Evolutionary conservation across 116 monocot genomes (phyloP), one percentile per base, ranked within the genome.

Genomic region (Thalassia testudinum): DNA sequence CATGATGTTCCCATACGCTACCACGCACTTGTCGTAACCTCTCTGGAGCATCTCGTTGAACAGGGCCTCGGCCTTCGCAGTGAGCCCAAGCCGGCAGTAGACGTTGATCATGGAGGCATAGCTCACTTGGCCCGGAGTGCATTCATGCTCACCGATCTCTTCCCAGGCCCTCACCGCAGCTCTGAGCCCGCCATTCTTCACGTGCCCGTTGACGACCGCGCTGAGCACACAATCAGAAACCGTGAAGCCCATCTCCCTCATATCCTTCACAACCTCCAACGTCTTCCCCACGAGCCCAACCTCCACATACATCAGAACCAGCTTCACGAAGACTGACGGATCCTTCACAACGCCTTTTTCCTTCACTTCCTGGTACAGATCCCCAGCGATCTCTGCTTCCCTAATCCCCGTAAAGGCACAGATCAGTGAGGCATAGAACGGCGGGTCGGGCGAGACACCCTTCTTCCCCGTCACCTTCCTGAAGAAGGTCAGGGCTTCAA

Each of bases 1-100:
- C 0, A 93, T 73, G 67, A 93, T 81, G 57, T 73, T 93, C 8
- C 81, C 64, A 60, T 93, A 93, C 3, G 93, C 93, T 6, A 92
- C 75, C 37, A 92, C 55, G 45, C 93, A 93, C 44, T 51, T 75
- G 54, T 80, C 66, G 42, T 71, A 87, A 2, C 87, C 83, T 50
- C 66, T 72, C 11, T 62, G 80, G 3, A 87, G 16, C 93, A 93
- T 87, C 56, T 87, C 75, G 4, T 56, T 12, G 60, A 92, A 92
- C 14, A 72, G 27, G 0, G 42, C 25, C 59, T 92, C 87, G 0
- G 92, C 87, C 48, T 68, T 64, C 25, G 22, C 19, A 30, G 47
- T 20, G 8, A 72, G 67, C n/a, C 87, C 80, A 1, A 92, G 66
- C 1, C 80, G 72, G 47, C 80, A 73, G 53, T 77, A 83, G 37